Evolutionary conservation across 2,329 filamentous ascomycete species (phyloP), one percentile per base, ranked within the genome.

Genomic region (Neonectria hederae): DNA sequence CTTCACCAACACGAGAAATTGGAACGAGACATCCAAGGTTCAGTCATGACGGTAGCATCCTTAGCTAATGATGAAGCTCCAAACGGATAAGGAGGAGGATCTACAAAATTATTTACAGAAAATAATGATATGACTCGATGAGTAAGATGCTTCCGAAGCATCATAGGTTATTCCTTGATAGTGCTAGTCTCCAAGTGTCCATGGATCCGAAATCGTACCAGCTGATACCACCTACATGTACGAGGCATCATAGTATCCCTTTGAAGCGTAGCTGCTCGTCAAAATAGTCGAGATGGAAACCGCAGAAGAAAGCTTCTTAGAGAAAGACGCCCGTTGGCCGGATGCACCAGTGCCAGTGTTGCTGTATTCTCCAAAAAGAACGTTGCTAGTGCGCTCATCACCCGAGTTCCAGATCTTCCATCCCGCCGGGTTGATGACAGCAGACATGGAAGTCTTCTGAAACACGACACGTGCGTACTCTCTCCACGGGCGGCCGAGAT

Each of bases 341-440:
- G 85, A 87, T 2, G 87, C 80, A 2, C 89, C 89, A 32, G 78
- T 73, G 1, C 89, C 89, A 1, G 82, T 82, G 76, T 91, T 91
- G 21, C 69, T 76, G 71, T 85, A 90, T 79, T 91, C 89, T 10
- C 77, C 85, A 66, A 86, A 90, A 26, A 79, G 75, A 1, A 90
- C 84, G 51, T 86, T 77, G 43, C 79, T 80, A 1, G 85, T 88
- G 38, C 82, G 80, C n/a, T 80, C 73, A 46, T 83, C 78, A 3
- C 78, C 79, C 2, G 69, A 77, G 62, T 82, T 82, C 89, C 89
- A 91, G 28, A 79, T 72, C 2, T 70, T 74, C 88, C 89, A 91
- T 0, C 89, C 89, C 0, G 83, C 83, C 2, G 80, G 63, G 69
- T 90, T 89, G 70, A 91, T 83, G 21, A 90, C 86, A 24, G 78